phyloP scores from a whole-genome alignment of 1,139 yeast species.

The Candida tetrigidarum region DNA sequence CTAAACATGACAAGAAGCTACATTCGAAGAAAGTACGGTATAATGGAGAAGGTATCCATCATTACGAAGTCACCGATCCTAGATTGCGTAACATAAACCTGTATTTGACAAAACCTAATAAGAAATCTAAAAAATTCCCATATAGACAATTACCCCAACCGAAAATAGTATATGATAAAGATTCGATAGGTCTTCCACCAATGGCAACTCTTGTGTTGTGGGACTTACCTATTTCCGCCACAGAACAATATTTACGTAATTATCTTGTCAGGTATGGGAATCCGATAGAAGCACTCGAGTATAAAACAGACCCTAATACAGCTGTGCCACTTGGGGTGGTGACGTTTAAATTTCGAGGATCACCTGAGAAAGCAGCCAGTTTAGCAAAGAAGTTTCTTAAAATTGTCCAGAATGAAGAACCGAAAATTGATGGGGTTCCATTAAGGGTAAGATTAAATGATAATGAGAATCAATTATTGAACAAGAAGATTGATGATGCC shows the following conservation, averaged over 20 bases:
- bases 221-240: conserved; percentile 57
- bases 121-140: conserved; percentile 46
- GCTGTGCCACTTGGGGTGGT: conserved; percentile 85
- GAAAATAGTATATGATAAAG: conserved; percentile 61
- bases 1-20: conserved; percentile 38
- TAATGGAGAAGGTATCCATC: conserved; percentile 33
- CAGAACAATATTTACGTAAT: conserved; percentile 52
- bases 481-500: conserved; percentile 33
- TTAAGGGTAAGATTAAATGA: conserved; percentile 45
- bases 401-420: conserved; percentile 29
- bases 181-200: conserved; percentile 81
- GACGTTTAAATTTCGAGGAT: conserved; percentile 65
- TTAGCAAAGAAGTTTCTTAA: conserved; percentile 39
- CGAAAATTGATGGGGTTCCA: conserved; percentile 45
- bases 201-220: conserved; percentile 70
- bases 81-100: conserved; percentile 30
- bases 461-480: conserved; percentile 32
- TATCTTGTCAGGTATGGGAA: conserved; percentile 65
- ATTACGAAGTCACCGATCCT: conserved; percentile 35
- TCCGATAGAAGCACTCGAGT: conserved; percentile 53
- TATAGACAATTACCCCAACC: conserved; percentile 56
- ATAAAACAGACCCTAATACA: conserved; percentile 71
- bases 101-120: conserved; percentile 47
- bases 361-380: conserved; percentile 55
- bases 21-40: conserved; percentile 40